Conservation (phyloP, 2,329 filamentous ascomycete genomes). For the Cladosporium sphaerospermum region DNA sequence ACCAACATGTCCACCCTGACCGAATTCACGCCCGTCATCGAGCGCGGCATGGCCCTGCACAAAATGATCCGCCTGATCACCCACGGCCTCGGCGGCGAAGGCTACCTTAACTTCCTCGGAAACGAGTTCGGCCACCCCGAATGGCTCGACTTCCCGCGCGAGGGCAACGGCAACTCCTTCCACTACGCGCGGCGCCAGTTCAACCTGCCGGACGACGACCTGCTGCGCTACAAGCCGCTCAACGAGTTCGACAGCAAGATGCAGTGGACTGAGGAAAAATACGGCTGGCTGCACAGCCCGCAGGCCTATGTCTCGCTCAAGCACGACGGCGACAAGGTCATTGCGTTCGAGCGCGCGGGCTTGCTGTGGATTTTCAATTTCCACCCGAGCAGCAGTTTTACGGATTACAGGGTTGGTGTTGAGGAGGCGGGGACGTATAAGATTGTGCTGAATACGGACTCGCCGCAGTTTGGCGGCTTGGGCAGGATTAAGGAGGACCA, state of each 20-base stretch:
- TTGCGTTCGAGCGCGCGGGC: constrained; percentile 90
- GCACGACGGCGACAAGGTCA: constrained; percentile 86
- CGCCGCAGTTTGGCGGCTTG: constrained; percentile 70
- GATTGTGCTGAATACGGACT: constrained; percentile 78
- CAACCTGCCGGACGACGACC: constrained; percentile 78
- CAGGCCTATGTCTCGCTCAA: constrained; percentile 94
- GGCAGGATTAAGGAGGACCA: constrained; percentile 71
- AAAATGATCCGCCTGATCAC: constrained; percentile 97
- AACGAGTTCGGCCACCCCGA: constrained; percentile 99
- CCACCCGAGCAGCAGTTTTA: constrained; percentile 75
- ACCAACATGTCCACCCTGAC: constrained; percentile 90
- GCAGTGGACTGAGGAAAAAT: constrained; percentile 81
- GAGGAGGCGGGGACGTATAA: constrained; percentile 79
- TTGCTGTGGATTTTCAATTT: constrained; percentile 96
- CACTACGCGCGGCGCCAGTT: constrained; percentile 66
- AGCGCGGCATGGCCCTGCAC: constrained; percentile 85
- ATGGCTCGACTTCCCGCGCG: constrained; percentile 96
- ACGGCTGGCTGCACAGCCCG: constrained; percentile 78
- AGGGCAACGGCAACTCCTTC: constrained; percentile 49
- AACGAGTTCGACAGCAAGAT: constrained; percentile 91
- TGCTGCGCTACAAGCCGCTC: constrained; percentile 83
- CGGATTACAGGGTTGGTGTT: constrained; percentile 86
- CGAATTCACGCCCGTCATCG: constrained; percentile 79
- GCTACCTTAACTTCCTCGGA: constrained; percentile 96
- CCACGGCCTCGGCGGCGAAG: constrained; percentile 85